Evolutionary conservation across 1,284 basidiomycete genomes (phyloP).

Genomic region (Pholiota adiposa): DNA sequence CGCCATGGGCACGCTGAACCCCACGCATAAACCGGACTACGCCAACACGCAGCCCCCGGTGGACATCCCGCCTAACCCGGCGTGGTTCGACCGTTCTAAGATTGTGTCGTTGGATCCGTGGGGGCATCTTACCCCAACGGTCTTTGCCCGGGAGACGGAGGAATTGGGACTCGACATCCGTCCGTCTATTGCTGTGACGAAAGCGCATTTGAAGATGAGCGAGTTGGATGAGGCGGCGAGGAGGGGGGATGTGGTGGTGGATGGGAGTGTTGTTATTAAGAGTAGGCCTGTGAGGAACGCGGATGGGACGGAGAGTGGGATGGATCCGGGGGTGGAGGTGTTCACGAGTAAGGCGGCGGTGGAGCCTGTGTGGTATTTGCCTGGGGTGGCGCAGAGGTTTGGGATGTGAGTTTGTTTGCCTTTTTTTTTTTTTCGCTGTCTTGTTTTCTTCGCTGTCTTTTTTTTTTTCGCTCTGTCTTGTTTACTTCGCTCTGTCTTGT

Average conservation of each 20-base stretch:
- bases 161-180: slow-evolving; percentile 70
- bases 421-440: slow-evolving; percentile 7
- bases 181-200: slow-evolving; percentile 92
- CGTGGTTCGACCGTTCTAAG: slow-evolving; percentile 83
- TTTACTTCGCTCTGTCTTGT: slow-evolving; percentile 17
- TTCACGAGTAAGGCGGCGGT: slow-evolving; percentile 88
- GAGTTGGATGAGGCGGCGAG: slow-evolving; percentile 87
- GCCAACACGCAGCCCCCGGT: slow-evolving; percentile 90
- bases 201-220: slow-evolving; percentile 86
- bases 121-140: slow-evolving; percentile 87
- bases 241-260: slow-evolving; percentile 76
- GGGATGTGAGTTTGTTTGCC: slow-evolving; percentile 71
- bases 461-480: slow-evolving; percentile 7
- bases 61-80: slow-evolving; percentile 77
- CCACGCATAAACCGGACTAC: slow-evolving; percentile 87
- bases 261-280: slow-evolving; percentile 84
- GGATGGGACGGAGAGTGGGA: slow-evolving; percentile 61
- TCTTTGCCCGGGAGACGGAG: slow-evolving; percentile 74
- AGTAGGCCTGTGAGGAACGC: slow-evolving; percentile 61
- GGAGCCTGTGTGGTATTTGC: slow-evolving; percentile 94
- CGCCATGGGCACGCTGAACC: slow-evolving; percentile 87
- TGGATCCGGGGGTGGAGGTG: slow-evolving; percentile 86
- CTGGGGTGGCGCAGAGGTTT: slow-evolving; percentile 90
- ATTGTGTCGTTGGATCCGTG: slow-evolving; percentile 96
- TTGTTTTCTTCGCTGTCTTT: background rate